phyloP scores from a whole-genome alignment of 129 eudicot species.

The Flaveria bidentis region DNA sequence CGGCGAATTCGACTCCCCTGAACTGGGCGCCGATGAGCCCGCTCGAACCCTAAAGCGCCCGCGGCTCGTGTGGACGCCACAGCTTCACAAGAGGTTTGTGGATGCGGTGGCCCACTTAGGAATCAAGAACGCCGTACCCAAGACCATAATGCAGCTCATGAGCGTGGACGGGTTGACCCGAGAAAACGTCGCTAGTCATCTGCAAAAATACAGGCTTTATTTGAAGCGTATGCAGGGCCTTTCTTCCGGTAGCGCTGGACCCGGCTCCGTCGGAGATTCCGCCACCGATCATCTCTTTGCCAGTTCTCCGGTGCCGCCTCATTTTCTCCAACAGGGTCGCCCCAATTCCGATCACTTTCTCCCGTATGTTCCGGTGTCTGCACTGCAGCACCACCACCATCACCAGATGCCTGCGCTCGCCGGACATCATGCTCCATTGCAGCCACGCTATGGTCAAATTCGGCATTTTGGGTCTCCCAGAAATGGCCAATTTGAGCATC shows the following conservation, averaged over 20 bases:
- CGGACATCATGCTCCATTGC: conserved; percentile 17
- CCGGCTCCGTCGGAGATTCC: conserved; percentile 51
- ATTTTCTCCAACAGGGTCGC: conserved; percentile 63
- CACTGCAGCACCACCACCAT: conserved; percentile 51
- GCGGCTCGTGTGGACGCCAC: conserved; percentile 96
- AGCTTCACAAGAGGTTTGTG: conserved; percentile 86
- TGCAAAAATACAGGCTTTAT: conserved; percentile 86
- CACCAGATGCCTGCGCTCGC: conserved; percentile 37
- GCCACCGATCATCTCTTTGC: conserved; percentile 90
- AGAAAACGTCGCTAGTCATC: conserved; percentile 90
- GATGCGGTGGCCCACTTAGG: conserved; percentile 96
- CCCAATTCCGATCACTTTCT: conserved; percentile 54
- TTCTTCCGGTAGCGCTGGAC: conserved; percentile 13
- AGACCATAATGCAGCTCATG: conserved; percentile 97
- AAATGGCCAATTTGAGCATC: conserved; percentile 67
- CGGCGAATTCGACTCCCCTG: conserved; percentile 56
- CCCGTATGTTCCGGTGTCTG: conserved; percentile 59
- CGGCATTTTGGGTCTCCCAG: conserved; percentile 73
- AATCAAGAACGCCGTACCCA: conserved; percentile 91
- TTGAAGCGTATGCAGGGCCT: conserved; percentile 90
- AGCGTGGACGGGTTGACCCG: conserved; percentile 92
- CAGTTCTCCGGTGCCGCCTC: conserved; percentile 89
- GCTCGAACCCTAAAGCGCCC: conserved; percentile 92
- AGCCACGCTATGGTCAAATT: conserved; percentile 33
- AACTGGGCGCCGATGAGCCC: conserved; percentile 53